Percentiles rank a stretch among this genome's conserved stretches.
phyloP scores from a whole-genome alignment of 345 rosid species.

The Populus simonii region DNA sequence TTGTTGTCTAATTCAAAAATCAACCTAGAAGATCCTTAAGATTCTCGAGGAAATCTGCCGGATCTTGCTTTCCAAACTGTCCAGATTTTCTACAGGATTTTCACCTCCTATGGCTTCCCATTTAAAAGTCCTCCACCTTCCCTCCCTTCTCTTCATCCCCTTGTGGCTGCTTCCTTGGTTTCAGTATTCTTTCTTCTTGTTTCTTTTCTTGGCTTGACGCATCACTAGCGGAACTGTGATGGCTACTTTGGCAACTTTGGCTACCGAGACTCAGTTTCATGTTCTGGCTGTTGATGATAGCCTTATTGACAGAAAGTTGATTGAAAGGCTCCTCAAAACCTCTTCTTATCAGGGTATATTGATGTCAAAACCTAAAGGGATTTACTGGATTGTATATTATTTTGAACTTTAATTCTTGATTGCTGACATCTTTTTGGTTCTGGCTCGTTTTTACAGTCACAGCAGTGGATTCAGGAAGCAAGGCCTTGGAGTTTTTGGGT shows the following conservation, averaged over 20 bases:
- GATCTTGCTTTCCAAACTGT: conserved; percentile 71
- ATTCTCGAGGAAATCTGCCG: conserved; percentile 50
- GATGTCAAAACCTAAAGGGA: background rate
- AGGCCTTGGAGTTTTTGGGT: conserved; percentile 84
- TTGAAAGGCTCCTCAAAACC: conserved; percentile 81
- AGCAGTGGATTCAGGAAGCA: conserved; percentile 84
- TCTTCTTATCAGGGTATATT: conserved; percentile 77
- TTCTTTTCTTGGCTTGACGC: background rate
- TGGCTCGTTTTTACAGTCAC: conserved; percentile 49
- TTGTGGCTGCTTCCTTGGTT: background rate
- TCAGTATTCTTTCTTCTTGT: background rate
- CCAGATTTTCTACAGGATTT: conserved; percentile 39
- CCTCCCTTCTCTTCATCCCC: background rate
- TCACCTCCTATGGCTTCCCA: conserved; percentile 17
- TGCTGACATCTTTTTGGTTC: background rate
- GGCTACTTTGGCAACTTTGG: conserved; percentile 9
- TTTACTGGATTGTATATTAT: background rate
- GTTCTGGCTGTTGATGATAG: conserved; percentile 97
- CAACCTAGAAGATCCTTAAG: conserved; percentile 49
- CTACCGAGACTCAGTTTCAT: conserved; percentile 60
- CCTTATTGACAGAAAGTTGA: conserved; percentile 67
- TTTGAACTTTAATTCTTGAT: background rate
- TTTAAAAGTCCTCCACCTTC: conserved; percentile 24
- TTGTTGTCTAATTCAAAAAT: conserved; percentile 55
- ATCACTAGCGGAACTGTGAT: background rate